phyloP scores from a whole-genome alignment of 2,329 filamentous ascomycete species.

The Phaeosphaeriaceae sp. region DNA sequence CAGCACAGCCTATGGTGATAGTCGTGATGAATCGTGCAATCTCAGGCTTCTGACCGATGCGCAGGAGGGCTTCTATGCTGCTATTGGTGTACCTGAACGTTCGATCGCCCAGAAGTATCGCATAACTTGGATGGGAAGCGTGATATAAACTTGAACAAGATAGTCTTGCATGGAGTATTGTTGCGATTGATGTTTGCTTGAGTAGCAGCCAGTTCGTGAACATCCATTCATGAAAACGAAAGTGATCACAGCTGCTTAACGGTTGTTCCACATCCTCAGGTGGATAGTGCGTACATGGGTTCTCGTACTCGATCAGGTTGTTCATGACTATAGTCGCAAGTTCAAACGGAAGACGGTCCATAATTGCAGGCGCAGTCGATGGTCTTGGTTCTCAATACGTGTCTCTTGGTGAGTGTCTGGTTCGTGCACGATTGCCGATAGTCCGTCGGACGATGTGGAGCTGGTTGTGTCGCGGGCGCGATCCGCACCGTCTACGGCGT shows the following conservation, averaged over 20 bases:
- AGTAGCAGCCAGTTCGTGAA: neutral
- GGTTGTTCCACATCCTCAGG: neutral
- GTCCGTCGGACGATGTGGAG: neutral
- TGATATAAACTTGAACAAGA: neutral
- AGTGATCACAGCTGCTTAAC: too few relatives aligned
- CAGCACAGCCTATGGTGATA: constrained; percentile 5
- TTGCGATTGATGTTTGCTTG: neutral
- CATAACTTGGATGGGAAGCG: constrained; percentile 5
- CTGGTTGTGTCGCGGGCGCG: neutral
- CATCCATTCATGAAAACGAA: neutral
- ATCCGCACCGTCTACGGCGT: neutral
- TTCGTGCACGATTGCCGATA: neutral
- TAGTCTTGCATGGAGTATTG: constrained; percentile 5
- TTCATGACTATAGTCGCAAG: neutral
- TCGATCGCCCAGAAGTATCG: constrained; percentile 7
- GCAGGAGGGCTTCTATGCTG: constrained; percentile 2
- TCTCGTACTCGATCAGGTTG: neutral
- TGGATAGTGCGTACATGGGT: neutral
- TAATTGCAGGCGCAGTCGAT: neutral
- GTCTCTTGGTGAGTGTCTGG: neutral
- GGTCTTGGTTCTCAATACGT: neutral
- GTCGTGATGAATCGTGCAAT: neutral
- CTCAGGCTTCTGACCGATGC: neutral
- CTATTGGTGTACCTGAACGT: constrained; percentile 10
- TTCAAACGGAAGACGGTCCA: neutral